A percentile compares a stretch with the other conserved stretches of the same genome.
These are phyloP conservation scores for Fusarium armeniacum DNA, from an alignment of 2,329 filamentous ascomycete genomes.

Conservation along the genomic window DNA sequence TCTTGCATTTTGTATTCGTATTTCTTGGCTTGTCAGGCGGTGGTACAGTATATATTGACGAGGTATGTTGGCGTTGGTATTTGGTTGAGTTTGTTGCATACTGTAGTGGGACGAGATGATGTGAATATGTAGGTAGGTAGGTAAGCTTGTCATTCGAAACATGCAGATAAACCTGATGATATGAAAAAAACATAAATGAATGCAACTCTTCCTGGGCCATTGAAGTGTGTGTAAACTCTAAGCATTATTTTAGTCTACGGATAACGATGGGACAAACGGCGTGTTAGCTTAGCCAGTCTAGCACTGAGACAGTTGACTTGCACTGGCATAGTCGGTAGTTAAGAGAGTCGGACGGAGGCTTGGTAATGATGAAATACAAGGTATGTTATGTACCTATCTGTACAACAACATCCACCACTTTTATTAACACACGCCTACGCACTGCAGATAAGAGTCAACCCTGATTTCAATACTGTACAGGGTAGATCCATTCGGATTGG, in stretches of 20 bases:
- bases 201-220: background rate
- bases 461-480: constrained; percentile 28
- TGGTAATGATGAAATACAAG: background rate
- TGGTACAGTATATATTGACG: background rate
- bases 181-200: background rate
- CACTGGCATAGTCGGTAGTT: background rate
- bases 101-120: constrained; percentile 4
- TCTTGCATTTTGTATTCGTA: background rate
- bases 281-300: background rate
- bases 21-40: background rate
- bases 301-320: background rate
- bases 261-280: constrained; percentile 8
- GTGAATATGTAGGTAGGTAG: background rate
- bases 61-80: constrained; percentile 1
- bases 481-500: constrained; percentile 25
- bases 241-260: background rate
- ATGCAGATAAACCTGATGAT: background rate
- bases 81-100: constrained; percentile 1
- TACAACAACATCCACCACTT: background rate
- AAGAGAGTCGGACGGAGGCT: background rate
- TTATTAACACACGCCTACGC: background rate
- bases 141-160: background rate
- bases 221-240: background rate
- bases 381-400: background rate
- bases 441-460: background rate